Evolutionary conservation across 805 yeast genomes (phyloP), one percentile per base, ranked within the genome.

Genomic region (Candida caryicola): DNA sequence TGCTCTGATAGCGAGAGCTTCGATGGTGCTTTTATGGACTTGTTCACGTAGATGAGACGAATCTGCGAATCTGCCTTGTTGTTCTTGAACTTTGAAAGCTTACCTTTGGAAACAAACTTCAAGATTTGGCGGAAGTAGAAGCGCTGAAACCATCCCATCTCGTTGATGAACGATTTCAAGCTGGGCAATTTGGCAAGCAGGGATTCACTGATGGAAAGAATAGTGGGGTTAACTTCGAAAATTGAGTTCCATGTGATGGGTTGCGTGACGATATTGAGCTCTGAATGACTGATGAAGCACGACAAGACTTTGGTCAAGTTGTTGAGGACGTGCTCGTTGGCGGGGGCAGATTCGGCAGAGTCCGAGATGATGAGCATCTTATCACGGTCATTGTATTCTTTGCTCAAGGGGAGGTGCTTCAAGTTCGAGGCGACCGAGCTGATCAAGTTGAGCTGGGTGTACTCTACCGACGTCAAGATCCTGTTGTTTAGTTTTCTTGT

Each of bases 371-470:
- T 50, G 13, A 48, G 49, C 5, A 55, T 37, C 10, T 27, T 52
- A 47, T 52, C 72, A 37, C 21, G 59, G 13, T 19, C 57, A 31
- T 7, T 57, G 42, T 40, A 62, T 46, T 17, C 71, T 60, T 39
- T 71, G 61, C 41, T 59, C 45, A 38, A 63, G 1, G 79, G 70
- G 54, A 76, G 59, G 28, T 69, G 71, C 47, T 73, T 77, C 31
- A 75, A 45, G 16, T 73, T 62, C 1, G 83, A 66, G 2, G 85
- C 77, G 23, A 74, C 59, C 5, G 79, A 66, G 44, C 81, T 72
- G 4, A 77, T 73, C 29, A 79, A 54, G 44, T 76, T 75, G 40
- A 71, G 61, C 39, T 78, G 82, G 4, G 77, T 70, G 48, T 72
- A 78, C 9, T 43, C 51, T 3, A 50, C 43, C 23, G 50, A 37